These are phyloP conservation scores for Cyberlindnera maclurae DNA, from an alignment of 805 yeast species.

Conservation along the genomic window DNA sequence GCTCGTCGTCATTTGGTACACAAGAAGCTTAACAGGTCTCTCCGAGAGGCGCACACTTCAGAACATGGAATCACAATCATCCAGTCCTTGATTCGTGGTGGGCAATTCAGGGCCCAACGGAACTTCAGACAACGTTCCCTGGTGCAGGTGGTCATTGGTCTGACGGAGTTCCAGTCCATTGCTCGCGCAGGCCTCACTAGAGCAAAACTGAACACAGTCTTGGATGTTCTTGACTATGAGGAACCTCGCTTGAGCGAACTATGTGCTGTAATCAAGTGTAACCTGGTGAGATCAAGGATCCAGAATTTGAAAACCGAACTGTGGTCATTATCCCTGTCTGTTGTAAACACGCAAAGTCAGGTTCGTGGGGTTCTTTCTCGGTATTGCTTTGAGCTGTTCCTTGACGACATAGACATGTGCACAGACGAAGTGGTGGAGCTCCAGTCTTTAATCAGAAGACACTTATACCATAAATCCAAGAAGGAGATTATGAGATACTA, in stretches of 20 bases:
- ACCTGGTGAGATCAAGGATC: conserved; percentile 25
- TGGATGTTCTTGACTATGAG: conserved; percentile 23
- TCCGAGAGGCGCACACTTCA: conserved; percentile 17
- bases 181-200: conserved; percentile 39
- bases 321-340: conserved; percentile 3
- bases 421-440: conserved; percentile 34
- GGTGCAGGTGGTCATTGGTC: conserved; percentile 1
- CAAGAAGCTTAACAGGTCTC: conserved; percentile 15
- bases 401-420: conserved; percentile 46
- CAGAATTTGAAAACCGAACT: conserved; percentile 1
- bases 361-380: conserved; percentile 60
- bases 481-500: conserved; percentile 40
- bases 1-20: conserved; percentile 28
- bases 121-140: conserved; percentile 1
- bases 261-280: conserved; percentile 35
- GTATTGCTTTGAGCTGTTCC: conserved; percentile 44
- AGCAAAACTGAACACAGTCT: conserved; percentile 18
- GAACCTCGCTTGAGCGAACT: conserved; percentile 22
- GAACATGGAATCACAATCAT: conserved; percentile 26
- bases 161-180: conserved; percentile 47
- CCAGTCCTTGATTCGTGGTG: conserved; percentile 34
- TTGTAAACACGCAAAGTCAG: conserved; percentile 45
- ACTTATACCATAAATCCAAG: conserved; percentile 30
- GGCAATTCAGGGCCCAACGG: conserved; percentile 7
- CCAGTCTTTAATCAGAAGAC: conserved; percentile 53